Percentiles rank a stretch among this genome's conserved stretches.
Evolutionary conservation across 75 land plant species (phyloP).

Genomic region (Pinus taeda): DNA sequence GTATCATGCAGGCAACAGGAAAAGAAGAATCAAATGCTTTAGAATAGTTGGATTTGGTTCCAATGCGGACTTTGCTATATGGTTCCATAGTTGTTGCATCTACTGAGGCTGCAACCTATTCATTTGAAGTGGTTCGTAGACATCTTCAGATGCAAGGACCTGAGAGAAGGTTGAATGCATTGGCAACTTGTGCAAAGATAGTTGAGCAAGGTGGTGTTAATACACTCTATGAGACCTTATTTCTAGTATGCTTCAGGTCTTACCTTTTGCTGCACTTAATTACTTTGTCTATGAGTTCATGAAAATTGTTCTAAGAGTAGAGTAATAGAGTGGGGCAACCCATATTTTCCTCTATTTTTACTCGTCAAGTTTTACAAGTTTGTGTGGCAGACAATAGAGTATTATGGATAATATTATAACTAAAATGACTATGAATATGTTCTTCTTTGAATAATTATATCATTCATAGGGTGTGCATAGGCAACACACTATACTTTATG

Average conservation of each 20-base stretch:
- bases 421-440: too few species aligned
- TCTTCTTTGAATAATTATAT: too few species aligned
- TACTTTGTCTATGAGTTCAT: slow-evolving; percentile 78
- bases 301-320: slow-evolving; percentile 71
- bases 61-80: slow-evolving; percentile 73
- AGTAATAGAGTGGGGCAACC: slow-evolving; percentile 18
- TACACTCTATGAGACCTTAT: slow-evolving; percentile 75
- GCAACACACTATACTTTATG: too few species aligned
- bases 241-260: slow-evolving; percentile 87
- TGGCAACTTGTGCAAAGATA: slow-evolving; percentile 54
- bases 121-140: slow-evolving; percentile 89
- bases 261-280: slow-evolving; percentile 80
- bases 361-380: too few species aligned
- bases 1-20: slow-evolving; percentile 22
- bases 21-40: slow-evolving; percentile 54
- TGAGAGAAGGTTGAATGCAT: slow-evolving; percentile 43
- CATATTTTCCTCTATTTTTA: too few species aligned
- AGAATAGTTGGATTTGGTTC: slow-evolving; percentile 76
- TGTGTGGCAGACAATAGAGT: slow-evolving; percentile 10
- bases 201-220: slow-evolving; percentile 77
- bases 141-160: slow-evolving; percentile 80
- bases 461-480: too few species aligned
- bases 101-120: slow-evolving; percentile 85
- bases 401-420: too few species aligned
- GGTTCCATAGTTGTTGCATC: slow-evolving; percentile 85